These are phyloP conservation scores for Guadua angustifolia DNA, from an alignment of 176 grass and related monocot species.

Conservation along the genomic window DNA sequence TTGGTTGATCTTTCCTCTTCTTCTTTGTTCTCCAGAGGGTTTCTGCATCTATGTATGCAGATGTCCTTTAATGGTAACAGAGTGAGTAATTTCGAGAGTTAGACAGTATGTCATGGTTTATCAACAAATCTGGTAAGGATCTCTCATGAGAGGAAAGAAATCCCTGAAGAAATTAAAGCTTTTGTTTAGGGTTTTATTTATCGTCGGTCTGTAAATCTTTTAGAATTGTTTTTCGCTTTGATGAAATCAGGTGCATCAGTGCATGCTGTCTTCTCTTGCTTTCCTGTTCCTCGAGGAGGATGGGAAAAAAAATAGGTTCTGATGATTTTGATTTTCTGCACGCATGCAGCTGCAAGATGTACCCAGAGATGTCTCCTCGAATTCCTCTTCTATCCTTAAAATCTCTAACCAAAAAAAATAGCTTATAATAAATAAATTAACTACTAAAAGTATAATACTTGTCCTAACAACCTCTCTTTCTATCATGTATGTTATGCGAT, in stretches of 20 bases:
- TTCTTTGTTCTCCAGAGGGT: neutral
- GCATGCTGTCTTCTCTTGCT: neutral
- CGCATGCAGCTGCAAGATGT: constrained; percentile 71
- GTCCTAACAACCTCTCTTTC: too few relatives aligned
- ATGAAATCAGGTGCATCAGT: neutral
- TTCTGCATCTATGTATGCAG: too few relatives aligned
- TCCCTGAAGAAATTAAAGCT: neutral
- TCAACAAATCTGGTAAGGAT: neutral
- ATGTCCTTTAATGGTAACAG: neutral
- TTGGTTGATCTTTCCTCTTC: neutral
- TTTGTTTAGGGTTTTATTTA: neutral
- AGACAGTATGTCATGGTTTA: neutral
- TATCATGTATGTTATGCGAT: too few relatives aligned
- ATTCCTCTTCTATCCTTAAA: too few relatives aligned
- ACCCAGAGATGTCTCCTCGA: constrained; percentile 50
- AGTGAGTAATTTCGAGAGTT: too few relatives aligned
- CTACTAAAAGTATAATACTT: too few relatives aligned
- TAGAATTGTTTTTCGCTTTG: neutral
- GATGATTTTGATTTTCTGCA: neutral
- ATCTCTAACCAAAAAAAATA: too few relatives aligned
- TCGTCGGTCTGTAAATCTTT: neutral
- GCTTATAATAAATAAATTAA: too few relatives aligned
- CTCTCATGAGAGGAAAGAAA: neutral
- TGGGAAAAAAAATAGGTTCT: neutral
- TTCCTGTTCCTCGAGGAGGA: neutral